These are phyloP conservation scores for Chamaecrista fasciculata DNA, from an alignment of 306 rosid species.

Conservation along the genomic window DNA sequence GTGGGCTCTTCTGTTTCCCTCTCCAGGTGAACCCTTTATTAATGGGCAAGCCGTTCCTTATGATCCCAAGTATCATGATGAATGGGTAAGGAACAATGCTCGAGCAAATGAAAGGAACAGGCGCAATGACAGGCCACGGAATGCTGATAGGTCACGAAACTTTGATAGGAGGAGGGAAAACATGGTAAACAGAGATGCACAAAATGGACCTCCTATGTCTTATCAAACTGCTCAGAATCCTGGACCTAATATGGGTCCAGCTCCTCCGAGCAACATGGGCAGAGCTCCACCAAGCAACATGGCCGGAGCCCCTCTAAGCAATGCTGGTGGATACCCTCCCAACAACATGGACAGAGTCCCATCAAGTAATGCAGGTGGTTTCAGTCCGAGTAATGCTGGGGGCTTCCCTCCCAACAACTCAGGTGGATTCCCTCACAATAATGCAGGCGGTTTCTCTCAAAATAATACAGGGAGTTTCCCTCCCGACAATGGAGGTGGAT, in stretches of 20 bases:
- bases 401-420: constrained; percentile 8
- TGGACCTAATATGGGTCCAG: constrained; percentile 31
- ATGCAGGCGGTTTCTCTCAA: constrained; percentile 12
- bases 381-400: background rate
- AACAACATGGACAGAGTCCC: background rate
- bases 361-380: background rate
- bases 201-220: constrained; percentile 45
- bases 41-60: constrained; percentile 86
- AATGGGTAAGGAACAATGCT: constrained; percentile 84
- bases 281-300: constrained; percentile 13
- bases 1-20: constrained; percentile 21
- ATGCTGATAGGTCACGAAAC: constrained; percentile 74
- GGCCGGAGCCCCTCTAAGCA: constrained; percentile 27
- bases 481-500: constrained; percentile 9
- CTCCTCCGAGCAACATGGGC: constrained; percentile 26
- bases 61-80: constrained; percentile 86
- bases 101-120: constrained; percentile 89
- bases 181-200: constrained; percentile 56
- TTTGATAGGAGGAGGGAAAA: constrained; percentile 85
- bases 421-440: constrained; percentile 25
- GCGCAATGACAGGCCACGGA: constrained; percentile 83
- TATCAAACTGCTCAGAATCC: constrained; percentile 10
- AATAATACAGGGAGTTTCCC: constrained; percentile 16
- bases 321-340: constrained; percentile 21
- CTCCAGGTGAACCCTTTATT: constrained; percentile 85